Conservation (phyloP, 2,329 filamentous ascomycete species). For the Aschersonia sp. region DNA sequence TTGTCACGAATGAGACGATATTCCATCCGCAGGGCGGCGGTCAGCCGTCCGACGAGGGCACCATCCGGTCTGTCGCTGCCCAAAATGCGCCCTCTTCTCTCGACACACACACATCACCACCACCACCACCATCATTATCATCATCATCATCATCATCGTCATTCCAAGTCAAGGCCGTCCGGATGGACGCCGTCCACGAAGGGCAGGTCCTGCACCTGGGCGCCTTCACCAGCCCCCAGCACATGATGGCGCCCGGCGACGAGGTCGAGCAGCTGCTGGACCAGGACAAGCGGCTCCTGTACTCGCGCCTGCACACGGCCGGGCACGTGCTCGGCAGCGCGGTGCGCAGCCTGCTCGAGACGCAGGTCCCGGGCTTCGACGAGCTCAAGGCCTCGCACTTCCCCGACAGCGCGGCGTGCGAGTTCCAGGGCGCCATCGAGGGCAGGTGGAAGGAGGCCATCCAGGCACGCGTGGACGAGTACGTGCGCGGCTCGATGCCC, state of each 20-base stretch:
- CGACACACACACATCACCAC: too few relatives aligned
- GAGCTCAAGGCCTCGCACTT: slow-evolving; percentile 62
- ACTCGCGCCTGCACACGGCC: slow-evolving; percentile 58
- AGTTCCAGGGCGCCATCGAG: slow-evolving; percentile 54
- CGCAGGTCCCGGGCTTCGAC: slow-evolving; percentile 36
- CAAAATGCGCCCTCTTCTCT: slow-evolving; percentile 1
- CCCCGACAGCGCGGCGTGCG: slow-evolving; percentile 50
- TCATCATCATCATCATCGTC: slow-evolving; percentile 18
- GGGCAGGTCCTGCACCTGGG: slow-evolving; percentile 53
- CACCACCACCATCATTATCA: slow-evolving; percentile 17
- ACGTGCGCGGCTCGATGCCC: slow-evolving; percentile 36
- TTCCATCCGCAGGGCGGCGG: slow-evolving; percentile 66
- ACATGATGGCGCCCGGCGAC: slow-evolving; percentile 30
- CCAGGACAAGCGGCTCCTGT: slow-evolving; percentile 40
- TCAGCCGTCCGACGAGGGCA: slow-evolving; percentile 54
- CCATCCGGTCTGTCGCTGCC: slow-evolving; percentile 21
- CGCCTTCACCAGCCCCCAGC: slow-evolving; percentile 24
- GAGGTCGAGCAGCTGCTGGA: slow-evolving; percentile 44
- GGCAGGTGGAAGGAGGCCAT: slow-evolving; percentile 47
- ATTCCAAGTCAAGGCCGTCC: slow-evolving; percentile 39
- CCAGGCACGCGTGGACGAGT: slow-evolving; percentile 45
- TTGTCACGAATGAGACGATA: slow-evolving; percentile 51
- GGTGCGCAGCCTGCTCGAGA: slow-evolving; percentile 41
- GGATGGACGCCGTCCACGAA: slow-evolving; percentile 33
- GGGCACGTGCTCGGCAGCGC: slow-evolving; percentile 59